phyloP scores from a whole-genome alignment of 495 filamentous ascomycete species.

The Penicillium riverlandense region DNA sequence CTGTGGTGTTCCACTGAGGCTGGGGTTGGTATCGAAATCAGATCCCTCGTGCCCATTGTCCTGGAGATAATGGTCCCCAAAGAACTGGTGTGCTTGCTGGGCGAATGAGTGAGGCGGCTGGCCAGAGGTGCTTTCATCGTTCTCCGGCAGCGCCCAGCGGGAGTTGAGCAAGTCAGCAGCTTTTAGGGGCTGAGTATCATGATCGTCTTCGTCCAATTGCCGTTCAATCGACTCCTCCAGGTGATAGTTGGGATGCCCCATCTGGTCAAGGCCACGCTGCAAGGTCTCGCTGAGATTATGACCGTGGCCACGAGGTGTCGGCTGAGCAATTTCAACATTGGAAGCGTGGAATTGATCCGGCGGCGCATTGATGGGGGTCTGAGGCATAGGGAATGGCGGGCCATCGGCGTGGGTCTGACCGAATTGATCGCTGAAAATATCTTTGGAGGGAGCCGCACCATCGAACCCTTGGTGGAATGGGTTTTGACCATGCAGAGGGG shows the following conservation, averaged over 20 bases:
- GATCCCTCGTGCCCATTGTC: slow-evolving; percentile 48
- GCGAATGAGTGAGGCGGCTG: slow-evolving; percentile 15
- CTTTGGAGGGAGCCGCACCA: slow-evolving; percentile 9
- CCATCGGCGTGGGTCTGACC: slow-evolving; percentile 18
- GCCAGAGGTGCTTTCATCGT: slow-evolving; percentile 9
- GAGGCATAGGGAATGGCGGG: slow-evolving; percentile 20
- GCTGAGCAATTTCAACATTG: slow-evolving; percentile 52
- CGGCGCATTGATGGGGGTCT: slow-evolving; percentile 26
- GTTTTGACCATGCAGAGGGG: slow-evolving; percentile 32
- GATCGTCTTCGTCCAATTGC: slow-evolving; percentile 60
- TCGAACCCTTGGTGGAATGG: slow-evolving; percentile 27
- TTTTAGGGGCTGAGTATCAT: slow-evolving; percentile 23
- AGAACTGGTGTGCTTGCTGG: slow-evolving; percentile 31
- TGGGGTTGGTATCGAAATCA: slow-evolving; percentile 72
- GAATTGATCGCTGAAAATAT: slow-evolving; percentile 17
- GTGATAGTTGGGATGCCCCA: slow-evolving; percentile 66
- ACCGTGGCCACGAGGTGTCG: slow-evolving; percentile 55
- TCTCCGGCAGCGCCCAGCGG: slow-evolving; percentile 31
- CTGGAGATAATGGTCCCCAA: slow-evolving; percentile 26
- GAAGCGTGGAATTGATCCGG: slow-evolving; percentile 40
- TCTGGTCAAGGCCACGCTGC: slow-evolving; percentile 74
- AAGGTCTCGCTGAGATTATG: slow-evolving; percentile 66
- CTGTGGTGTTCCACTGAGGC: slow-evolving; percentile 59
- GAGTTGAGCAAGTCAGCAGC: slow-evolving; percentile 33
- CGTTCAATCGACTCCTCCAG: slow-evolving; percentile 65